Base-by-base conservation (phyloP, 805 yeast species). In the Metschnikowia lachancei region DNA sequence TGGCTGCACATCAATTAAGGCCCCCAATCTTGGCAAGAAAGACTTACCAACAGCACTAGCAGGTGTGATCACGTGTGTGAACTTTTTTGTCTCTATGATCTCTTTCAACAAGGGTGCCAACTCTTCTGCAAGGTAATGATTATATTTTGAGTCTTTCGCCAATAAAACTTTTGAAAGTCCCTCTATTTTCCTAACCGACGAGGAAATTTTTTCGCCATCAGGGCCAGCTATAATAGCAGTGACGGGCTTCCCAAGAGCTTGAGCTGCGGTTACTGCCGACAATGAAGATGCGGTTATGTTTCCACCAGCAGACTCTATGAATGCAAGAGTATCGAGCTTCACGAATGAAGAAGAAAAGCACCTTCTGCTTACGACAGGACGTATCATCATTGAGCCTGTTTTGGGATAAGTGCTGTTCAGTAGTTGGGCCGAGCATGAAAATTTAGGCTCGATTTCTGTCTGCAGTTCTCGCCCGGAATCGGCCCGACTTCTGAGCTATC, bases 11-110 rank as follows among this genome's bases (percentile, higher is more conserved):
- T 92, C 95, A 41, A 92, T 69, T 46, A 85, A 60, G 1, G 97
- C 97, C 29, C 88, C 95, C 18, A 86, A 75, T 54, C 98, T 77
- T 33, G 99, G 98, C 39, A 94, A 69, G 28, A 91, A 70, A 50
- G 85, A 85, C 65, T 91, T 90, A 41, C 97, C 97, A 18, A 84
- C 83, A 1, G 96, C 81, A n/a, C 95, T 82, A 33, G 92, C 87
- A 4, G 95, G 80, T 11, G 85, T 80, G 16, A 92, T 70, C 48
- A 94, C 82, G 64, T 90, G 95, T 13, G 86, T 78, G 66, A 72
- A 77, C 24, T 70, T 76, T n/a, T 52, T 50, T 34, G 59, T 69
- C 53, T 71, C 67, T 41, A 83, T 63, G 35, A 79, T 58, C 50
- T 74, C 66, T 52, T 74, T 71, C 57, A 81, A 47, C 45, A 89